These are phyloP conservation scores for Macrolepiota albuminosa DNA, from an alignment of 768 basidiomycete species.

Conservation along the genomic window DNA sequence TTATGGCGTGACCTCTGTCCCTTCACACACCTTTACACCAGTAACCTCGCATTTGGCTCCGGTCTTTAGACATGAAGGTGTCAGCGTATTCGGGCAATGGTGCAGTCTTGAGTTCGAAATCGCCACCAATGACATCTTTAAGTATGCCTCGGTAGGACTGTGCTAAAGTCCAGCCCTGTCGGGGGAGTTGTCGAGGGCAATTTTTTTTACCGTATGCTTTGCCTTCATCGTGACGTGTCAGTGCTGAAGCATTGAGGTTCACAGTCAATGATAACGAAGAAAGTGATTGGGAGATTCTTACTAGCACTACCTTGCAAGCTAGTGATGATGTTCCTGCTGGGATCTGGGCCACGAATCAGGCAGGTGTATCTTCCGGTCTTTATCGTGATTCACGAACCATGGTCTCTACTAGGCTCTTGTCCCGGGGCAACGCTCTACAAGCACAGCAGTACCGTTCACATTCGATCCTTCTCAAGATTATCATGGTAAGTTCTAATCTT, in stretches of 20 bases:
- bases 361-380: slow-evolving; percentile 3
- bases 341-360: slow-evolving; percentile 34
- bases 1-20: slow-evolving; percentile 18
- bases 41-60: slow-evolving; percentile 25
- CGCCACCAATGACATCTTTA: slow-evolving; percentile 22
- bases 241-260: neutral
- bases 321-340: slow-evolving; percentile 26
- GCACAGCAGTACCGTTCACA: slow-evolving; percentile 22
- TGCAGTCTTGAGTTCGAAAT: slow-evolving; percentile 24
- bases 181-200: slow-evolving; percentile 32
- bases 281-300: slow-evolving; percentile 31
- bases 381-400: neutral
- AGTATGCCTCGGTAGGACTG: slow-evolving; percentile 31
- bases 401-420: slow-evolving; percentile 16
- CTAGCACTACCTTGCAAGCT: slow-evolving; percentile 24
- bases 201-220: slow-evolving; percentile 28
- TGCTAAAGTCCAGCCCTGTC: slow-evolving; percentile 27
- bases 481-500: slow-evolving; percentile 22
- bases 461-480: slow-evolving; percentile 29
- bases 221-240: neutral
- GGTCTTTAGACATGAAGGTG: slow-evolving; percentile 30
- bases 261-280: slow-evolving; percentile 28
- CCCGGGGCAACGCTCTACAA: slow-evolving; percentile 15
- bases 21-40: slow-evolving; percentile 21
- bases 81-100: slow-evolving; percentile 26